Evolutionary conservation across 352 stramenopile species (phyloP).

Genomic region (Blastocystis sp.): DNA sequence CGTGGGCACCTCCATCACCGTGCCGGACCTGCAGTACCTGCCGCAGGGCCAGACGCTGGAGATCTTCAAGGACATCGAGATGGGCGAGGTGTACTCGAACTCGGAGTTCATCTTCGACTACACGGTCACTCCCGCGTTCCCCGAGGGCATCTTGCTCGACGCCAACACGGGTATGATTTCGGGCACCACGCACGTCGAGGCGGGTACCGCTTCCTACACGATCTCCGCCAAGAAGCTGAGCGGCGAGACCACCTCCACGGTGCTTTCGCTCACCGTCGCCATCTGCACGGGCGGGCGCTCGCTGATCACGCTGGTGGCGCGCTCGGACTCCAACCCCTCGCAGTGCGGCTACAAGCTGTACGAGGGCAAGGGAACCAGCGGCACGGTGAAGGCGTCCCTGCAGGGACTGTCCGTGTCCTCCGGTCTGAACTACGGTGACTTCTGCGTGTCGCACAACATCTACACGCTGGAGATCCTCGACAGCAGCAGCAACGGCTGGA

Average conservation of each 20-base stretch:
- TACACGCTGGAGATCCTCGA: neutral
- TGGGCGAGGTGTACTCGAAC: neutral
- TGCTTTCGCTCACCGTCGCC: neutral
- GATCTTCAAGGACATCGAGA: slow-evolving; percentile 30
- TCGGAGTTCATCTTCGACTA: slow-evolving; percentile 8
- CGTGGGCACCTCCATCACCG: neutral
- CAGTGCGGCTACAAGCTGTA: slow-evolving; percentile 56
- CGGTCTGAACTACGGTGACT: slow-evolving; percentile 36
- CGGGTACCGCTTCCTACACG: neutral
- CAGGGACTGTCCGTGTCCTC: neutral
- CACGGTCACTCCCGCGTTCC: neutral
- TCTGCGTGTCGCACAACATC: neutral
- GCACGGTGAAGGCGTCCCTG: neutral
- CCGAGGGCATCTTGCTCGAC: neutral
- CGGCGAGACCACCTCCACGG: neutral
- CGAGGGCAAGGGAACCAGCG: neutral
- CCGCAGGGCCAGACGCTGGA: neutral
- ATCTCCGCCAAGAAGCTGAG: slow-evolving; percentile 18
- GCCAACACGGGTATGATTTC: slow-evolving; percentile 19
- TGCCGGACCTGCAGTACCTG: slow-evolving; percentile 4
- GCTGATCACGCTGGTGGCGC: slow-evolving; percentile 26
- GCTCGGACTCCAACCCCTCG: neutral
- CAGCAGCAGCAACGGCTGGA: neutral
- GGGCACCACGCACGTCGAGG: neutral
- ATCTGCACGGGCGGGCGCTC: neutral